Evolutionary conservation across 495 filamentous ascomycete species (phyloP), one percentile per base, ranked within the genome.

Genomic region (Penicillium longicatenatum): DNA sequence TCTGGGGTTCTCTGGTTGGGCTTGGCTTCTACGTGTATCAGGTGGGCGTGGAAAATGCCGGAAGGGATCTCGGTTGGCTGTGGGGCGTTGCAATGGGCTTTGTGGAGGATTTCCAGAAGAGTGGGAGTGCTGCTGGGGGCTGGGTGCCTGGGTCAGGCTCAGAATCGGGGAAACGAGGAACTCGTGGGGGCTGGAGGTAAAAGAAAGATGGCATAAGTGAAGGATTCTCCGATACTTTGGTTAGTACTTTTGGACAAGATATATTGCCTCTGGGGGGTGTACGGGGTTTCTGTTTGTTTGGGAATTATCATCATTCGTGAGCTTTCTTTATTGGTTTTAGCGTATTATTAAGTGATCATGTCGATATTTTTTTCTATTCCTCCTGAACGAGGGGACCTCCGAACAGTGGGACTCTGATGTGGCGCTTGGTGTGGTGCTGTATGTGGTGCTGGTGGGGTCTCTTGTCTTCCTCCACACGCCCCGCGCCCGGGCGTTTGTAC

Each of bases 41-140:
- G 53, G 71, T 85, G 12, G 91, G 91, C 0, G 49, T 85, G 54
- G 89, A 86, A 67, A 78, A 80, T 48, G 83, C 82, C 6, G 57
- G 79, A 39, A 70, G 74, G 21, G 90, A 93, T 61, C 56, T 81
- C 2, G 84, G 79, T 0, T 86, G 84, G 76, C 57, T 75, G 3
- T 71, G 73, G 54, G 80, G 81, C 7, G 72, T 87, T 50, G 65
- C 72, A 56, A 69, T 74, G 22, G 81, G 89, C 29, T 87, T 86
- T 73, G 68, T 79, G 59, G 68, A 73, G 53, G 83, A 86, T 69
- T 85, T 85, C 54, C 47, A 54, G 30, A 67, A 66, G 45, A 64
- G 65, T 49, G 64, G 50, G 51, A 52, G 59, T 50, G 57, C 59
- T 17, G 55, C 52, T 31, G 45, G 45, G 33, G 45, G 37, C 53